Conservation (phyloP, 2,329 filamentous ascomycete genomes). For the Hymenoscyphus fructigenus region DNA sequence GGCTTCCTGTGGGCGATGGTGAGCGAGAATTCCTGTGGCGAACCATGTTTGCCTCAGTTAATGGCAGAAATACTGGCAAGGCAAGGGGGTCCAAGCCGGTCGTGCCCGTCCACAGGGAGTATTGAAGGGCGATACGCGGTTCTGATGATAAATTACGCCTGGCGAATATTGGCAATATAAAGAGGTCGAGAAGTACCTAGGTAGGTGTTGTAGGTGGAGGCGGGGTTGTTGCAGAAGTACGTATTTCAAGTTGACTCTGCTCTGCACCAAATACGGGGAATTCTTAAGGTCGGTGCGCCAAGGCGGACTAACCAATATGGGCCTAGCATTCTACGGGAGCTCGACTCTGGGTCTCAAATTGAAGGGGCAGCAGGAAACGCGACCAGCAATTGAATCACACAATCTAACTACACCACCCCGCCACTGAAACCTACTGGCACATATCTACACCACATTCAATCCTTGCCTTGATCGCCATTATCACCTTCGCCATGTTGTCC, state of each 20-base stretch:
- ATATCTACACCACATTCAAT: not conserved
- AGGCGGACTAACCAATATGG: too few species aligned
- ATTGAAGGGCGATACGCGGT: not conserved
- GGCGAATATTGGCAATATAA: not conserved
- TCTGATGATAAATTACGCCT: not conserved
- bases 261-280: too few species aligned
- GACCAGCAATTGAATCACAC: not conserved
- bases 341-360: conserved; percentile 7
- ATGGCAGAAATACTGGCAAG: conserved; percentile 45
- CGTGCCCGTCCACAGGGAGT: not conserved
- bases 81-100: not conserved
- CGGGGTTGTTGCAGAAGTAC: too few species aligned
- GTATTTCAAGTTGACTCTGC: too few species aligned
- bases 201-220: too few species aligned
- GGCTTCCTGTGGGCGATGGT: conserved; percentile 92
- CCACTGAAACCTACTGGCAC: not conserved
- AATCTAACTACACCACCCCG: not conserved
- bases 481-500: conserved; percentile 33
- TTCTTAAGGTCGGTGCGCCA: too few species aligned
- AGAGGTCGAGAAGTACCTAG: not conserved
- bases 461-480: not conserved
- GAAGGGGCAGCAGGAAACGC: not conserved
- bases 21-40: conserved; percentile 69
- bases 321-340: too few species aligned
- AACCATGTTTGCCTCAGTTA: conserved; percentile 50